Evolutionary conservation across 2,329 filamentous ascomycete species (phyloP), one percentile per base, ranked within the genome.

Genomic region (Torrubiella hemipterigena): DNA sequence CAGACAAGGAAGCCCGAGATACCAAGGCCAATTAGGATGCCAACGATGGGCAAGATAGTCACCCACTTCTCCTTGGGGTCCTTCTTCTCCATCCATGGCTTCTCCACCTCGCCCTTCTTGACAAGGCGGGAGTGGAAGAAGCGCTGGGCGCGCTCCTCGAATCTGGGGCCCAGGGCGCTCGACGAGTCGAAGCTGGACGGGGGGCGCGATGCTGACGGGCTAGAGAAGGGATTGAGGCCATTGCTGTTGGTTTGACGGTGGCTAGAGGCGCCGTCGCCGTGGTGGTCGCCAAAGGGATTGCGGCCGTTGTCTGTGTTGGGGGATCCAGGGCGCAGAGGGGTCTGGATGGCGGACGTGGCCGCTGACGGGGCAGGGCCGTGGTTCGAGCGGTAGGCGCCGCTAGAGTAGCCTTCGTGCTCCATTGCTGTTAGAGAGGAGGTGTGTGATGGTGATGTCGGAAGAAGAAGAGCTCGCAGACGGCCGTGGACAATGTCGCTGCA

Each of bases 31-130:
- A 86, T 38, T 4, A 76, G 29, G 30, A 91, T 71, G 28, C 82
- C 83, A 16, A 84, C 50, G 25, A 86, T 49, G 3, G 83, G 83
- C 35, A 93, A 69, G 39, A 89, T 85, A 3, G 78, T 86, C 7
- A 84, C 76, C 83, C 83, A 91, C 60, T 85, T 91, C 64, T 89
- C 81, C 51, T 76, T 80, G 10, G 79, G 77, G 42, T 87, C 78
- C 35, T 64, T 74, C 49, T 76, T 77, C n/a, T 69, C 56, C 23
- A 80, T 56, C 84, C 84, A 91, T 10, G 83, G 80, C 57, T 82
- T 79, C 50, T 85, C 77, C 4, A 83, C 55, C 29, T 82, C 72
- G 25, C 73, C 81, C 50, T 84, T 83, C 49, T 67, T 70, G 20
- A 89, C 69, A 38, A 81, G 63, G 36, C 81, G 66, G 13, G 81